These are phyloP conservation scores for Mycena venus DNA, from an alignment of 768 basidiomycete species.

Conservation along the genomic window DNA sequence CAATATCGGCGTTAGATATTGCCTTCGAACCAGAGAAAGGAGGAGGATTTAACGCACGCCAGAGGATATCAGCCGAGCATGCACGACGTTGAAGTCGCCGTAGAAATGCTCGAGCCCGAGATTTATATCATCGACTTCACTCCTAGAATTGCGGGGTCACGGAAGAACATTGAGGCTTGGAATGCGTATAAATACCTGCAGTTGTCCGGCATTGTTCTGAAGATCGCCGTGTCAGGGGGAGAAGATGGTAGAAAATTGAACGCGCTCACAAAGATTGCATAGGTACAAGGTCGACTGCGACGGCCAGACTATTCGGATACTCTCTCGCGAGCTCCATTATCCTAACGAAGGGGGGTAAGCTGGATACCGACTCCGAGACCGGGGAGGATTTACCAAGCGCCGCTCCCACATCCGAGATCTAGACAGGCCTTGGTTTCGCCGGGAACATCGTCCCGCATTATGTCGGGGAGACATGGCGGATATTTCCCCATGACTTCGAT, in stretches of 20 bases:
- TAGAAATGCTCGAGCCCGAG: conserved; percentile 87
- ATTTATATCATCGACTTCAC: conserved; percentile 89
- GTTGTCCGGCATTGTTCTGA: conserved; percentile 77
- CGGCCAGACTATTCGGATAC: conserved; percentile 75
- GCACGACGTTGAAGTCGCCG: conserved; percentile 82
- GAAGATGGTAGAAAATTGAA: conserved; percentile 25
- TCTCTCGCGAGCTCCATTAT: conserved; percentile 81
- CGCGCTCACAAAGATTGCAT: conserved; percentile 77
- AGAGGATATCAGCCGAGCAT: conserved; percentile 77
- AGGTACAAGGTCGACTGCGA: conserved; percentile 86
- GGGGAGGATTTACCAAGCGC: conserved; percentile 68
- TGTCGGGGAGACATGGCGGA: conserved; percentile 65
- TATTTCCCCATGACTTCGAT: conserved; percentile 77
- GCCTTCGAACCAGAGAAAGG: conserved; percentile 27
- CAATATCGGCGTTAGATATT: conserved; percentile 11
- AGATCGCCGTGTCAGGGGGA: conserved; percentile 28
- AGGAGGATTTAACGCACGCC: conserved; percentile 64
- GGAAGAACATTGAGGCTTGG: conserved; percentile 16
- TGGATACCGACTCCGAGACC: background rate
- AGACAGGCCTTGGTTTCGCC: conserved; percentile 74
- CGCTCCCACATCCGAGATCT: conserved; percentile 86
- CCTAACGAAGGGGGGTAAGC: conserved; percentile 54
- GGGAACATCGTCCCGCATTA: conserved; percentile 71
- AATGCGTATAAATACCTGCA: conserved; percentile 62
- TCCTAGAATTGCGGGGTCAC: conserved; percentile 56